Evolutionary conservation across 2,329 filamentous ascomycete species (phyloP), one percentile per base, ranked within the genome.

Genomic region (Colletotrichum lentis): DNA sequence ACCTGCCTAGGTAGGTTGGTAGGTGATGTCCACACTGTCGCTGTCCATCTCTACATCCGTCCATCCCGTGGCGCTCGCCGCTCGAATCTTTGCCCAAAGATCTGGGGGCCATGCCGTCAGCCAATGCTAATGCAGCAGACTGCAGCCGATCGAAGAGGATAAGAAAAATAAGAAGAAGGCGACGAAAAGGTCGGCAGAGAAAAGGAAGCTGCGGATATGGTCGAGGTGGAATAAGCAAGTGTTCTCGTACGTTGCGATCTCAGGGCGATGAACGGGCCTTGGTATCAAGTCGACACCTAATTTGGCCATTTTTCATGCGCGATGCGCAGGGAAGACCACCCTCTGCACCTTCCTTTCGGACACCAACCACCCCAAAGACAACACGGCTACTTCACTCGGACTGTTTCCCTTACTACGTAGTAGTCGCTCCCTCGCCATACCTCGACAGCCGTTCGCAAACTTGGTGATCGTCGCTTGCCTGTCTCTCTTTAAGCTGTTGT

Each of bases 221-320:
- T 12, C 27, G 5, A 43, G 22, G 10, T 43, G 39, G 24, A 44
- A 62, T n/a, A 62, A 62, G 59, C 59, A 62, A 62, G 49, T 8
- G 22, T 12, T 27, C 44, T 37, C 55, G 43, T 58, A 58, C 14
- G 43, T 58, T 58, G 41, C 43, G 41, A 61, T 39, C 27, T 53
- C n/a, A 10, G 43, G 43, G 27, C 37, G 11, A 37, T 53, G 16
- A n/a, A 41, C 27, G 39, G 39, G 37, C 22, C 47, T 52, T 61
- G 20, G 47, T 31, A 54, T 31, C 31, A 57, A 43, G 53, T 49
- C 61, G 44, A 41, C 31, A 35, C 31, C 31, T 49, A 63, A 63
- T 50, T 58, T 58, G 53, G 22, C 61, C 14, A 16, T 18, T 63
- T 35, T 56, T 49, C 6, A 63, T 63, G 61, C 61, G 41, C 18